These are phyloP conservation scores for Phtheirospermum japonicum DNA, from an alignment of 257 asterid species.

Conservation along the genomic window DNA sequence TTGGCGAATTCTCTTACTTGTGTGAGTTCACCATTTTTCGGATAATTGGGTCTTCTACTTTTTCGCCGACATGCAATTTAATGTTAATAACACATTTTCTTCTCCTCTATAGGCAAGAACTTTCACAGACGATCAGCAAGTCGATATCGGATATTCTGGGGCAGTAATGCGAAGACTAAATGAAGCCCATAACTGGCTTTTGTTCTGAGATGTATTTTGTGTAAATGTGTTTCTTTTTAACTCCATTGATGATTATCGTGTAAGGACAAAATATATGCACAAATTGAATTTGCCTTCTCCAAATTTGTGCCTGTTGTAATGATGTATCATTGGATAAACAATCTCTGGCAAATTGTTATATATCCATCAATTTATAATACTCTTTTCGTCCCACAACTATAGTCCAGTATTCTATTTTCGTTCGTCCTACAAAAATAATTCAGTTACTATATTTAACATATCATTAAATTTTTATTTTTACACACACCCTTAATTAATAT, in stretches of 20 bases:
- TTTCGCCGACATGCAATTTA: not conserved
- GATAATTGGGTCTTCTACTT: no score
- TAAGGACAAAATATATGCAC: constrained; percentile 16
- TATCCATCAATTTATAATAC: no score
- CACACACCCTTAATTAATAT: no score
- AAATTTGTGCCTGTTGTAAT: constrained; percentile 19
- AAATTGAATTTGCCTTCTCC: constrained; percentile 17
- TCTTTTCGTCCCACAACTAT: no score
- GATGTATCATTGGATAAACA: constrained; percentile 6
- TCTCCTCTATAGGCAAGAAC: constrained; percentile 49
- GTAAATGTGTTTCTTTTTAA: constrained; percentile 16
- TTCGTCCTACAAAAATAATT: no score
- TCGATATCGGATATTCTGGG: constrained; percentile 58
- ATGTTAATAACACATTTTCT: not conserved
- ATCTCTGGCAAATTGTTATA: not conserved
- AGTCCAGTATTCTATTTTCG: no score
- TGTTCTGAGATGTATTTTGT: constrained; percentile 15
- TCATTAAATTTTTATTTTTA: no score
- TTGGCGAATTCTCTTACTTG: no score
- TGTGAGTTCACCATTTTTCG: not conserved
- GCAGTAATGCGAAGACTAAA: constrained; percentile 37
- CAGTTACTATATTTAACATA: no score
- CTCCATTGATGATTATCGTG: not conserved
- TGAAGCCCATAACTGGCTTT: constrained; percentile 14
- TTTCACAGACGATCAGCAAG: constrained; percentile 51